Evolutionary conservation across 805 yeast species (phyloP), one percentile per base, ranked within the genome.

Genomic region (Sugiyamaella marilandica): DNA sequence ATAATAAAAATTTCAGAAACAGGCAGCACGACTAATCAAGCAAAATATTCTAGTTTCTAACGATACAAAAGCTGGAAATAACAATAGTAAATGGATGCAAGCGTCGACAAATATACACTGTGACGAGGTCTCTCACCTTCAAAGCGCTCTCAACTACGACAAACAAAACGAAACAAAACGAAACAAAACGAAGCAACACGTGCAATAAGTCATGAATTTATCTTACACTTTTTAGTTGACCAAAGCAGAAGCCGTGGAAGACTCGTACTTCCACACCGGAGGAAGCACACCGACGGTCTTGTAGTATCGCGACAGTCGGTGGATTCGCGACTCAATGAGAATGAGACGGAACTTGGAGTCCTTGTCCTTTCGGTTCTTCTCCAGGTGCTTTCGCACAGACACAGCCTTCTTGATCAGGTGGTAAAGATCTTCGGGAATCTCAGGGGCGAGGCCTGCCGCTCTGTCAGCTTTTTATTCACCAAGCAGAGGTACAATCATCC

Each of bases 221-320:
- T 39, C 43, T 39, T 39, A 39, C 43, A 39, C 24, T 36, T 52
- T 60, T 79, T 90, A 94, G 87, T 92, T 92, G 74, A 94, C 99
- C 79, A 94, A 85, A 78, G 99, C 95, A 72, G 99, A 94, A 74
- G 99, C 99, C 74, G 99, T 94, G 75, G 99, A 96, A 68, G 99
- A 92, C 84, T 94, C 99, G 95, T 87, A 94, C 83, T 94, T 94
- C 99, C 99, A 94, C 94, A 87, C 91, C 76, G 99, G 98, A 71
- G 99, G 99, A 74, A 94, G 85, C 71, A 94, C 98, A 73, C 96
- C 82, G 71, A 89, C 96, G 71, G 97, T 88, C 89, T 97, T 92
- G 97, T 94, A 94, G 95, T 94, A 94, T 83, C 99, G 88, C 69
- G 99, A 96, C 76, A 94, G 87, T 86, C 99, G 92, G 96, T 94